phyloP scores from a whole-genome alignment of 768 basidiomycete genomes.

The Lentinus brumalis region DNA sequence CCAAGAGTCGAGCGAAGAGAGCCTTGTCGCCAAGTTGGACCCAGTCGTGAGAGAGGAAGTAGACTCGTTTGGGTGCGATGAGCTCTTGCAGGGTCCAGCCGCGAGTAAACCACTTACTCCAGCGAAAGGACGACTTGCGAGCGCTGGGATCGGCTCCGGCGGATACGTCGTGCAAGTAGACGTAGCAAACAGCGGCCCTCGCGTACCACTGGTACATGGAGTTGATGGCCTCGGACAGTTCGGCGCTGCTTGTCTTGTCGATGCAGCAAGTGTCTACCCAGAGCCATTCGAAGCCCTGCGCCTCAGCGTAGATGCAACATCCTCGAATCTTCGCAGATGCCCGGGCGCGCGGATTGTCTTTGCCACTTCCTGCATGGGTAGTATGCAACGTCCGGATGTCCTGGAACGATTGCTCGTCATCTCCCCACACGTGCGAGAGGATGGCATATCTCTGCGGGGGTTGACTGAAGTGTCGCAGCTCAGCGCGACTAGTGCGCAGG shows the following conservation, averaged over 20 bases:
- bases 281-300: constrained; percentile 5
- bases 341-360: background rate
- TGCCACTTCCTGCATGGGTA: too few relatives aligned
- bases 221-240: constrained; percentile 13
- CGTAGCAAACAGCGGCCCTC: constrained; percentile 6
- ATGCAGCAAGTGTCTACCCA: constrained; percentile 10
- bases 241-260: constrained; percentile 9
- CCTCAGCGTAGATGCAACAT: constrained; percentile 9
- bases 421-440: constrained; percentile 1
- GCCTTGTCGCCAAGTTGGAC: background rate
- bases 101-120: constrained; percentile 5
- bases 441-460: constrained; percentile 3
- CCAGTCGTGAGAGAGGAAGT: constrained; percentile 5
- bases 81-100: constrained; percentile 10
- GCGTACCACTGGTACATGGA: constrained; percentile 12
- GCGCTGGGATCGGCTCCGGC: background rate
- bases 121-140: constrained; percentile 1
- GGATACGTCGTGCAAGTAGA: constrained; percentile 4
- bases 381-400: background rate
- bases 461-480: constrained; percentile 1
- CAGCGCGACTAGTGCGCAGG: background rate
- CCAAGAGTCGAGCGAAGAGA: background rate
- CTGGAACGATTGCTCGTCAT: constrained; percentile 7
- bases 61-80: constrained; percentile 1
- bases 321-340: constrained; percentile 1